Evolutionary conservation across 116 monocot genomes (phyloP), one percentile per base, ranked within the genome.

Genomic region (Cymodocea nodosa): DNA sequence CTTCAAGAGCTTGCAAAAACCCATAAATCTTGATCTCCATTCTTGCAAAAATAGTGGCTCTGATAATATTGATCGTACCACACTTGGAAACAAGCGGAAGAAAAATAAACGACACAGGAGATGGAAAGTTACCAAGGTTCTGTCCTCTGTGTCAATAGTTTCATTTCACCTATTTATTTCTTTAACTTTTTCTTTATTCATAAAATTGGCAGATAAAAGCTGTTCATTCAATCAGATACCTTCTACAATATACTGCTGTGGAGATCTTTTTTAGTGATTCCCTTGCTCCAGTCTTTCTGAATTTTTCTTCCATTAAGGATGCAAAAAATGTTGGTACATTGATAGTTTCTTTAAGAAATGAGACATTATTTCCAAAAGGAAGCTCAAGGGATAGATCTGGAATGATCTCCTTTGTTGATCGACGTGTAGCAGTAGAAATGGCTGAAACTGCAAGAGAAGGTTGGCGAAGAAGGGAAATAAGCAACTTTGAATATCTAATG

Each of bases 401-500:
- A 66, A 61, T 84, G 5, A 88, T 99, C 51, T 89, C 89, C 69
- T 84, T 99, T 77, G 73, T 99, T 70, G 99, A 99, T 67, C 79
- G 86, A 65, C 86, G 87, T 58, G 70, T 81, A 70, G 92, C 92
- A 34, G 56, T 80, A 56, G 99, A 99, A 69, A 82, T 89, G 80
- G 92, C 99, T 76, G 92, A 92, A 87, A 81, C 64, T 76, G 74
- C 82, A 49, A 80, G 89, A 71, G 99, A 99, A 60, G 76, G 79
- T 74, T 99, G 99, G 99, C 89, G 78, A 81, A 82, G 89, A 81
- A 89, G 99, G 63, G 89, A 99, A 64, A 86, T 99, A 22, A 86
- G 84, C 70, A 99, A 99, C 74, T 99, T 99, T 78, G 92, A 99
- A 73, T 99, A 99, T 71, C 73, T 99, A 52, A 92, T 92, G 86